phyloP scores from a whole-genome alignment of 108 stramenopile genomes.

The Cylindrotheca closterium region DNA sequence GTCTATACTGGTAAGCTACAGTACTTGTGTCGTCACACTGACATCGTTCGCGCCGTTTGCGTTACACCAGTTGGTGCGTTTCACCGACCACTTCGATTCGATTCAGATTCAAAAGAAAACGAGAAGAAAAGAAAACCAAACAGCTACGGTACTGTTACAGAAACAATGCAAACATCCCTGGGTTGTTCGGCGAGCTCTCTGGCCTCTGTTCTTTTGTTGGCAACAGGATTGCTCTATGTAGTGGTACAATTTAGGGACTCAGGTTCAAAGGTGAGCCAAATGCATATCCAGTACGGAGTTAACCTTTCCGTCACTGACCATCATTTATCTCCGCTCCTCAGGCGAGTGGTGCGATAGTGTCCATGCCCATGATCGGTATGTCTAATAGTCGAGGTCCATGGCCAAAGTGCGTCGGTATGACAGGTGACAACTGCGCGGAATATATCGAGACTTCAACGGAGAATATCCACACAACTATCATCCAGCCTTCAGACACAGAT shows the following conservation, averaged over 20 bases:
- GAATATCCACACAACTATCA: neutral
- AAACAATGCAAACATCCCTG: conserved; percentile 7
- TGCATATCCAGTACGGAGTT: neutral
- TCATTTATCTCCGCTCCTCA: neutral
- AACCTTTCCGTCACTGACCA: neutral
- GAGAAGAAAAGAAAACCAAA: no score
- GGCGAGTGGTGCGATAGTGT: conserved; percentile 24
- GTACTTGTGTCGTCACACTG: no score
- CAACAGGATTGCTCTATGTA: neutral
- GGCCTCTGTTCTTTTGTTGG: conserved; percentile 3
- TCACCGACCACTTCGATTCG: no score
- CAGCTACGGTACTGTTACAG: no score
- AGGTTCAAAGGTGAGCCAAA: neutral
- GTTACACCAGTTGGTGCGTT: no score
- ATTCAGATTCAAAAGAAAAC: no score
- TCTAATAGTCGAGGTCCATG: conserved; percentile 1
- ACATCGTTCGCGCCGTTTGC: no score
- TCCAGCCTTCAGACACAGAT: conserved; percentile 44
- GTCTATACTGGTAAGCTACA: no score
- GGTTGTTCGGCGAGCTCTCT: conserved; percentile 6
- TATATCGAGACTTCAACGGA: conserved; percentile 3
- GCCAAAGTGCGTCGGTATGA: conserved; percentile 15
- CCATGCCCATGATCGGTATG: conserved; percentile 16
- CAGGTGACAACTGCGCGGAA: conserved; percentile 11
- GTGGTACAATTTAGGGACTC: no score